Base-by-base conservation (phyloP, 2,329 filamentous ascomycete species). In the Sclerotinia borealis region DNA sequence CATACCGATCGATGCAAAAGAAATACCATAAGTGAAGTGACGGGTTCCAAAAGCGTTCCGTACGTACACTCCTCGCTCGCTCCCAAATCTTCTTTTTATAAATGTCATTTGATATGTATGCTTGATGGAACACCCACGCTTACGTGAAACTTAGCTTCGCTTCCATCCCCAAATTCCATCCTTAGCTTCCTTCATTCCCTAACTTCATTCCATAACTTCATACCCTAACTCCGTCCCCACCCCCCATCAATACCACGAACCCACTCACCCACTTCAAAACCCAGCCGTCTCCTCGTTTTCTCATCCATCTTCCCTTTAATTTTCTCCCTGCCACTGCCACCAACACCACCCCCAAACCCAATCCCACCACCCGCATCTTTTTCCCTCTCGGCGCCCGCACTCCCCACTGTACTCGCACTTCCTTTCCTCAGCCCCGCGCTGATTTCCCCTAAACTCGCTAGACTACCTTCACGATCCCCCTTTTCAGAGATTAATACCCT, bases 201-300 rank as follows among this genome's bases (percentile, higher is more conserved):
- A 31, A n/a, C 19, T 31, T 31, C 27, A 43, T n/a, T n/a, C n/a
- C n/a, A n/a, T n/a, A n/a, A n/a, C n/a, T n/a, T 15, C 39, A 39
- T 61, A n/a, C n/a, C n/a, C n/a, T 37, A 54, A 17, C 27, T 47
- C 9, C 63, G 64, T 13, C 64, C 63, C 59, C 66, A 67, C 0
- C 67, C 68, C 31, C 36, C 65, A 36, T 71, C 70, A 34, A 71
- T 55, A 50, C 69, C 68, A 49, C 70, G 69, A 4, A 92, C 82
- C 85, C 89, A 96, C 76, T 97, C 93, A 61, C 90, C 84, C 67
- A 97, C 86, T 78, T 97, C 93, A 76, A 97, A 97, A 1, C 86
- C 88, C 56, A 96, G 78, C 66, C 92, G 81, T 64, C 92, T 82
- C 74, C 92, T 80, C 13, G 86, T 86, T 71, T 85, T 88, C 74